These are phyloP conservation scores for Talaromyces sp. DNA, from an alignment of 2,329 filamentous ascomycete species.

Conservation along the genomic window DNA sequence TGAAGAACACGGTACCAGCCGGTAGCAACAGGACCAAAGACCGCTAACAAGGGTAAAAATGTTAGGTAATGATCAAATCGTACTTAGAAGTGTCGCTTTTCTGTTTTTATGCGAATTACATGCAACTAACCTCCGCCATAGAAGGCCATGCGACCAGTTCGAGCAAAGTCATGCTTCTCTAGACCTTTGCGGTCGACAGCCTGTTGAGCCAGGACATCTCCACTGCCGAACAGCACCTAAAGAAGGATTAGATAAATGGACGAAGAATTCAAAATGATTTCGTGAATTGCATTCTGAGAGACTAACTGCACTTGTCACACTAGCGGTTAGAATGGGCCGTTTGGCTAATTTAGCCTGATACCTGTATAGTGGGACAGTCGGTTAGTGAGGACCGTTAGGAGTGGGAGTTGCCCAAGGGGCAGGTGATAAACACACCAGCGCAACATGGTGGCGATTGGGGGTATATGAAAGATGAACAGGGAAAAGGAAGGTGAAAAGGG, in stretches of 20 bases:
- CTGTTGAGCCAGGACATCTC: slow-evolving; percentile 90
- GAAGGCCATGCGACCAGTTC: slow-evolving; percentile 53
- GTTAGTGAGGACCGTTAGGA: background rate
- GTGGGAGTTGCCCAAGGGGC: background rate
- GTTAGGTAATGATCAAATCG: background rate
- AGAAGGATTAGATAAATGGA: background rate
- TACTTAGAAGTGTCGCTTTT: background rate
- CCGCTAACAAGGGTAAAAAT: slow-evolving; percentile 41
- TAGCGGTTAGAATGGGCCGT: slow-evolving; percentile 86
- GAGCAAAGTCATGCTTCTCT: slow-evolving; percentile 68
- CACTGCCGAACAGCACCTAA: slow-evolving; percentile 83
- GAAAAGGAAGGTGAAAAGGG: background rate
- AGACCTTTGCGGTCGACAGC: slow-evolving; percentile 79
- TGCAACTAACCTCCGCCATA: slow-evolving; percentile 51
- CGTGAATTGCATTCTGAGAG: background rate
- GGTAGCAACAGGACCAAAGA: slow-evolving; percentile 87
- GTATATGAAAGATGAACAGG: background rate
- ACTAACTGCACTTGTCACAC: slow-evolving; percentile 75
- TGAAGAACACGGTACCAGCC: slow-evolving; percentile 85
- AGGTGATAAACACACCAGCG: slow-evolving; percentile 34
- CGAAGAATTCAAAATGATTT: background rate
- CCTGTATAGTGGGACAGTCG: slow-evolving; percentile 52
- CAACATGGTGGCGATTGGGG: slow-evolving; percentile 31
- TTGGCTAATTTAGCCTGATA: slow-evolving; percentile 82
- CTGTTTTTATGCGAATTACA: background rate